These are phyloP conservation scores for Cruciata laevipes DNA, from an alignment of 257 asterid species.

Conservation along the genomic window DNA sequence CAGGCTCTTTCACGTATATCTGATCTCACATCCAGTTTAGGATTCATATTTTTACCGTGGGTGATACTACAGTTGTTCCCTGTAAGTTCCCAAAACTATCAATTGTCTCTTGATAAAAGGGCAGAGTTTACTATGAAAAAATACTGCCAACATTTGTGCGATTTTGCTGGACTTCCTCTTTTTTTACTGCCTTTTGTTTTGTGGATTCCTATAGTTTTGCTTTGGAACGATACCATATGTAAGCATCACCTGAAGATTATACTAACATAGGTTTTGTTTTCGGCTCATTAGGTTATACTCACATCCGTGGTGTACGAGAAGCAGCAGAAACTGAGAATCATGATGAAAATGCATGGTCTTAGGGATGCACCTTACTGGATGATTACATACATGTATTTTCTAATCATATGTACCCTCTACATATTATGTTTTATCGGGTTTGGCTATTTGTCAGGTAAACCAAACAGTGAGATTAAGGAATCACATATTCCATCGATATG, in stretches of 20 bases:
- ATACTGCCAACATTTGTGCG: background rate
- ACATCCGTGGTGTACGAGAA: slow-evolving; percentile 37
- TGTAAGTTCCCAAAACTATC: slow-evolving; percentile 21
- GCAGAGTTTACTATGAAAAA: background rate
- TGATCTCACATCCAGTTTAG: slow-evolving; percentile 8
- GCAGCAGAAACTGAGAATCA: slow-evolving; percentile 32
- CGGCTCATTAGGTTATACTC: slow-evolving; percentile 22
- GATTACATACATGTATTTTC: slow-evolving; percentile 32
- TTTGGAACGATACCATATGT: too few relatives aligned
- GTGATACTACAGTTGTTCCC: slow-evolving; percentile 35
- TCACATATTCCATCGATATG: background rate
- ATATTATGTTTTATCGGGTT: slow-evolving; percentile 21
- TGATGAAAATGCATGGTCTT: slow-evolving; percentile 49
- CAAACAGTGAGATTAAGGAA: background rate
- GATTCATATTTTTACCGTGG: slow-evolving; percentile 21
- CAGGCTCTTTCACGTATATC: background rate
- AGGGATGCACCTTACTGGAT: slow-evolving; percentile 34
- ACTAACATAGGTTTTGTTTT: background rate
- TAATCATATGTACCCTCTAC: slow-evolving; percentile 28
- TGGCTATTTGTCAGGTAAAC: slow-evolving; percentile 32
- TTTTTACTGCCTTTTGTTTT: background rate
- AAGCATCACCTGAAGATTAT: background rate
- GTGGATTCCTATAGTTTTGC: background rate
- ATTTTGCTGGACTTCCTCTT: background rate
- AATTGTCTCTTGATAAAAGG: background rate